Evolutionary conservation across 2,329 filamentous ascomycete species (phyloP), one percentile per base, ranked within the genome.

Genomic region (Teratosphaeria gauchensis): DNA sequence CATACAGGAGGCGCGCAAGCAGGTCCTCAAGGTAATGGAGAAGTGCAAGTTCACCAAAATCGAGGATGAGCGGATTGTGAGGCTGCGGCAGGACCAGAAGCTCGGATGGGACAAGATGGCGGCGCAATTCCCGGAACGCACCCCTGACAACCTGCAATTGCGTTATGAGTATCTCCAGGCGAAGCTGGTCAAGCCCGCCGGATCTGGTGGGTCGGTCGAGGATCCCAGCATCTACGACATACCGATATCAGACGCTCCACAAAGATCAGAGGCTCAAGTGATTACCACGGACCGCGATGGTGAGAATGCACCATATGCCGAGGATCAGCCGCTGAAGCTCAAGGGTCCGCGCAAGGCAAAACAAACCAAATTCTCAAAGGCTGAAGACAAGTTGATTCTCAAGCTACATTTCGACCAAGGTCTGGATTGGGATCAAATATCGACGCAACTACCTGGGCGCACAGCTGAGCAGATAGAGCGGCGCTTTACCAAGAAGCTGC

Each of bases 11-110:
- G 48, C 48, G 46, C 51, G 38, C 19, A 42, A 42, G 38, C 28
- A 58, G 33, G 5, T 21, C 6, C 21, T 52, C 19, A 38, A 51
- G 54, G 63, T 31, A 67, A 70, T 56, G 63, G 70, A 28, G 53
- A 62, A 8, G 59, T 71, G 4, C 62, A 54, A 48, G 11, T 48
- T 55, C 31, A 54, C 51, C 24, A 42, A 12, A 12, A 7, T 31
- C 4, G 56, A 57, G 51, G 56, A 57, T 8, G 30, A 24, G 30
- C 31, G 51, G 12, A 46, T 77, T 4, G 69, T 76, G 14, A 72
- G 72, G 21, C 51, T 77, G 11, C 75, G 72, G 51, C 73, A 75
- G 48, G 70, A 72, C 0, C 69, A 73, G 54, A 65, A 63, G n/a
- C 57, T 64, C 7, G 61, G 58, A 6, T 76, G 72, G 72, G 53